Base-by-base conservation (phyloP, 768 basidiomycete species). In the Lanmaoa rubissima region DNA sequence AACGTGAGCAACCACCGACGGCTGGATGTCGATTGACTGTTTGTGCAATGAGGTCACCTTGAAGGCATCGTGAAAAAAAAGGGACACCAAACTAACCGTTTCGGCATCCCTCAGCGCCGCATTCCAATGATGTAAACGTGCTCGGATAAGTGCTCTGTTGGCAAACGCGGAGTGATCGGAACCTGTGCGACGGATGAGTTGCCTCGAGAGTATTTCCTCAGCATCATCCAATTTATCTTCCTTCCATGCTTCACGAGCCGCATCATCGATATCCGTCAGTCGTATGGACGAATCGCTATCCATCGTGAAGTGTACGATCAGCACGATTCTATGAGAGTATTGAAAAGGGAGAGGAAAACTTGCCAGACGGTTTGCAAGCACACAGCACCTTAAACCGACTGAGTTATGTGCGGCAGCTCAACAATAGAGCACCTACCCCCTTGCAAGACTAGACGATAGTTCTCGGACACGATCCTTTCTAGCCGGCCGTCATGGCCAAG, bases 81-180 rank as follows among this genome's bases (percentile, higher is more conserved):
- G 21, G 13, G 8, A 35, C 5, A 45, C 17, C 6, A 47, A 42
- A 42, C 56, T 26, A 9, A 59, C 58, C 49, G 17, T 48, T 41
- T 59, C 56, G 39, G 58, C 50, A 28, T 59, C 58, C 44, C 58
- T 59, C 16, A 59, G 41, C 14, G 56, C 55, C 1, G 31, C 48
- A 24, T 57, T 36, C 57, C 57, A 58, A 1, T 39, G 46, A 17
- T 13, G 54, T 31, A 49, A 34, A 36, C 55, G 55, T 38, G 57
- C 42, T 21, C 57, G 48, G 36, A 57, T 45, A n/a, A 58, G 54
- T 12, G 57, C 57, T 34, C 57, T 41, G 17, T 32, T 48, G 9
- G 57, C 57, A 39, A 58, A 53, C 21, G 26, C 11, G n/a, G 26
- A 39, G 24, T 59, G 24, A 36, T 58, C 50, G 26, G 50, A 21